A percentile compares a stretch with the other conserved stretches of the same genome.
These are phyloP conservation scores for Xylariaceae sp. DNA, from an alignment of 2,329 filamentous ascomycete species.

Conservation along the genomic window DNA sequence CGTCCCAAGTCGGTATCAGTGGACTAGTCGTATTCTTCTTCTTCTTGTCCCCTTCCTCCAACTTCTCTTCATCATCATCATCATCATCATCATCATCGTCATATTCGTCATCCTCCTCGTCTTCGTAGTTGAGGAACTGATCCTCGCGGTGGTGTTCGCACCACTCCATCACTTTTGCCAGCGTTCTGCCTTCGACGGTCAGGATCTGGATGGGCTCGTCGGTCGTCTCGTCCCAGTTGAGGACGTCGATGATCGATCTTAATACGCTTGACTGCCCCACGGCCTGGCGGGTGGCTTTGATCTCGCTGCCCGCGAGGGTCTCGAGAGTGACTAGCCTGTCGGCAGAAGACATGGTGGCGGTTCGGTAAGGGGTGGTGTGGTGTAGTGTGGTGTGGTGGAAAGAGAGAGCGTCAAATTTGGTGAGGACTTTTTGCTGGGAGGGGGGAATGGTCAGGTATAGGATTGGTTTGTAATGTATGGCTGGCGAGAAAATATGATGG, in stretches of 20 bases:
- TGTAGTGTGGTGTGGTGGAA: too few species aligned
- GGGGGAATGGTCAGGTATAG: background rate
- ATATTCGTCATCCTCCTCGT: background rate
- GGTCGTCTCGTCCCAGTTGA: background rate
- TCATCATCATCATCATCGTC: too few species aligned
- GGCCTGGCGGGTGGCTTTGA: constrained; percentile 3
- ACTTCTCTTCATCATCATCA: too few species aligned
- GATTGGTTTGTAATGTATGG: background rate
- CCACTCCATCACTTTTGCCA: constrained; percentile 8
- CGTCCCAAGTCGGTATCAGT: background rate
- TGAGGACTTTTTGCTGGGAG: background rate
- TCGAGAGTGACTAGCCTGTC: constrained; percentile 1
- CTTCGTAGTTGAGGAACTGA: background rate
- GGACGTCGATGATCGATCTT: background rate
- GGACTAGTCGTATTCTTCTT: background rate
- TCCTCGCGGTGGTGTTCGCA: constrained; percentile 7
- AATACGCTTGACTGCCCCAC: background rate
- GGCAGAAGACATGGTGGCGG: constrained; percentile 2
- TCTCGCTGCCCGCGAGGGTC: background rate
- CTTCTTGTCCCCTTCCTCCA: too few species aligned
- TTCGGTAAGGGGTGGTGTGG: background rate
- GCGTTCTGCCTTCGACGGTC: background rate
- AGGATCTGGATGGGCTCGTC: constrained; percentile 3
- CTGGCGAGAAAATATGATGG: background rate
- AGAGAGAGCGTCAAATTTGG: background rate